Conservation (phyloP, 495 filamentous ascomycete genomes). For the Jackrogersella multiformis region DNA sequence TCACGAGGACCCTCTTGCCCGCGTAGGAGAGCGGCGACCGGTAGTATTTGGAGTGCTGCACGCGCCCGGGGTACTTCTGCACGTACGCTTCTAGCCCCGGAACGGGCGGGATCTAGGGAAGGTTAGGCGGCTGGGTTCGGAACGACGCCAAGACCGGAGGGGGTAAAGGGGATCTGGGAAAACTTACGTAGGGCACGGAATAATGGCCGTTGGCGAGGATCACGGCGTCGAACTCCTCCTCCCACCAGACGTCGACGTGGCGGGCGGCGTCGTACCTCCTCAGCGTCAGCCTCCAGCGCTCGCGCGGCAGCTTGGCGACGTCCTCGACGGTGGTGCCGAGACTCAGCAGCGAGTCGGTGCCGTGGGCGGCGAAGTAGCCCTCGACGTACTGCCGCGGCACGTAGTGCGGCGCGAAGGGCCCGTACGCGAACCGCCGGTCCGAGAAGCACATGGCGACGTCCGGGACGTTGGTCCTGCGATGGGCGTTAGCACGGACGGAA, state of each 20-base stretch:
- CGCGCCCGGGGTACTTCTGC: conserved; percentile 49
- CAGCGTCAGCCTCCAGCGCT: conserved; percentile 58
- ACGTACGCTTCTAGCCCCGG: conserved; percentile 54
- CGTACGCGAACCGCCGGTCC: conserved; percentile 58
- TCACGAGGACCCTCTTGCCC: conserved; percentile 51
- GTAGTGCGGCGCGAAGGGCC: conserved; percentile 61
- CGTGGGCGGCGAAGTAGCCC: conserved; percentile 57
- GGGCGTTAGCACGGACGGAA: not conserved
- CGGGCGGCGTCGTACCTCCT: conserved; percentile 51
- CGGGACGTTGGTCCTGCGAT: conserved; percentile 58
- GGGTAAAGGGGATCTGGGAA: not conserved
- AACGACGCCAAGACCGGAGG: not conserved
- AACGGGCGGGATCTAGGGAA: conserved; percentile 52
- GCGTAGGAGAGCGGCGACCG: conserved; percentile 49
- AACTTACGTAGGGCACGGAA: conserved; percentile 58
- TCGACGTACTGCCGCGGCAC: conserved; percentile 60
- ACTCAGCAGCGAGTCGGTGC: conserved; percentile 49
- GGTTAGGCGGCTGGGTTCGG: not conserved
- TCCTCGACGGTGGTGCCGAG: conserved; percentile 62
- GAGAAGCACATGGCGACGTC: conserved; percentile 62
- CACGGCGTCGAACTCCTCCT: conserved; percentile 60
- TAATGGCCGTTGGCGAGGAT: conserved; percentile 63
- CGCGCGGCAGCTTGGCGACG: conserved; percentile 45
- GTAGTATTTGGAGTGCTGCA: conserved; percentile 59
- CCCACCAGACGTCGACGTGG: conserved; percentile 59